Evolutionary conservation across 106 monocot species (phyloP).

Genomic region (Phalaenopsis equestris): DNA sequence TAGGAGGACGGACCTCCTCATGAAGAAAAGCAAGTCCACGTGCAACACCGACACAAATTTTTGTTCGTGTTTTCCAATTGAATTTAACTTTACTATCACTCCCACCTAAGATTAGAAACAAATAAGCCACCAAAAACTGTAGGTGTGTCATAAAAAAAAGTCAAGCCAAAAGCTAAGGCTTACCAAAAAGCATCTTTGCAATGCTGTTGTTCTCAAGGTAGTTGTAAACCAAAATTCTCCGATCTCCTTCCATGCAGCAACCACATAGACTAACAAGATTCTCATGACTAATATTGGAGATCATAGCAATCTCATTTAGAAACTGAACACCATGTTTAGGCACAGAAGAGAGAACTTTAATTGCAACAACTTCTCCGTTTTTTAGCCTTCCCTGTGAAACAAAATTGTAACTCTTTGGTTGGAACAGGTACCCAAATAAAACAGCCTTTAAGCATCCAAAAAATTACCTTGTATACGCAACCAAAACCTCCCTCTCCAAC

Average conservation of each 20-base stretch:
- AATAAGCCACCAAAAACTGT: neutral
- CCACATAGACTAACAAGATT: slow-evolving; percentile 39
- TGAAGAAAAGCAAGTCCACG: slow-evolving; percentile 43
- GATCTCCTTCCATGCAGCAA: slow-evolving; percentile 34
- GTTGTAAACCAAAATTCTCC: slow-evolving; percentile 39
- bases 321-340: slow-evolving; percentile 48
- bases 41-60: slow-evolving; percentile 35
- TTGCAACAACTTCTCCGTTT: slow-evolving; percentile 35
- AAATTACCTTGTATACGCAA: slow-evolving; percentile 25
- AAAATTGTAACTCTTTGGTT: neutral
- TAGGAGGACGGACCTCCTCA: slow-evolving; percentile 20
- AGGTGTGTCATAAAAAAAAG: neutral
- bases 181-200: slow-evolving; percentile 39
- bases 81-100: slow-evolving; percentile 14
- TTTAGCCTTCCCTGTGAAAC: slow-evolving; percentile 32
- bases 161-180: neutral
- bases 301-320: slow-evolving; percentile 28
- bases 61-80: slow-evolving; percentile 17
- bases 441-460: neutral
- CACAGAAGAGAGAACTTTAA: slow-evolving; percentile 41
- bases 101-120: slow-evolving; percentile 11
- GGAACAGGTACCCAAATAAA: neutral
- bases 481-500: slow-evolving; percentile 39
- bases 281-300: slow-evolving; percentile 39
- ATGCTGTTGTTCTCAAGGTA: slow-evolving; percentile 60